Base-by-base conservation (phyloP, 441 rosid species). In the Pelargonium cotyledonis region DNA sequence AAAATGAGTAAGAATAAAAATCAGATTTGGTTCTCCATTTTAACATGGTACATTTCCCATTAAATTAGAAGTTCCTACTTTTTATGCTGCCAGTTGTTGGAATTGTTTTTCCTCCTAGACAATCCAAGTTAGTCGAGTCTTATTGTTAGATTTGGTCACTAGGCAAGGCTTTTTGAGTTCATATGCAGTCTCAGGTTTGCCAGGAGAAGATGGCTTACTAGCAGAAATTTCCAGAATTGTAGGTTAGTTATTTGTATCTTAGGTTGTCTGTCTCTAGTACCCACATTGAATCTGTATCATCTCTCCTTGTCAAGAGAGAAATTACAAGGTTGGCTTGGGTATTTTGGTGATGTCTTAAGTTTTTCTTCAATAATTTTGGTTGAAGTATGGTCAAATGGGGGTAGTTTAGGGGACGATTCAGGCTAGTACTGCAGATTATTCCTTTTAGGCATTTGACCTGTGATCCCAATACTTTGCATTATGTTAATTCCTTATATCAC, bases 221-320 rank as follows among this genome's bases (percentile, higher is more conserved):
- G 38, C 65, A 61, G 8, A 61, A 61, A 23, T 61, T 61, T 26
- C 65, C 8, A 10, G 65, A 35, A 61, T 61, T n/a, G 12, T 26
- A 14, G n/a, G 38, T 61, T 23, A 23, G 29, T 61, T 26, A 26
- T 61, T n/a, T 23, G 65, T n/a, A n/a, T 43, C 29, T 10, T 61
- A 7, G 65, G 65, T 61, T 61, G 40, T 12, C 10, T 14, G 2
- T 23, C 38, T 5, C 44, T 43, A 10, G 12, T 26, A 7, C 7
- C 15, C 23, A 5, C 8, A 26, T 61, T 23, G 4, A 26, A 11
- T 5, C 15, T 61, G 65, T 15, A 61, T 10, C 65, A 19, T 8
- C 11, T 6, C 38, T 61, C 16, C 3, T 61, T 61, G 38, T 12
- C 16, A 61, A 26, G 38, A 26, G 65, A 61, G 16, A 58, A 23